Evolutionary conservation across 176 grass and related monocot genomes (phyloP), one percentile per base, ranked within the genome.

Genomic region (Carex cristatella): DNA sequence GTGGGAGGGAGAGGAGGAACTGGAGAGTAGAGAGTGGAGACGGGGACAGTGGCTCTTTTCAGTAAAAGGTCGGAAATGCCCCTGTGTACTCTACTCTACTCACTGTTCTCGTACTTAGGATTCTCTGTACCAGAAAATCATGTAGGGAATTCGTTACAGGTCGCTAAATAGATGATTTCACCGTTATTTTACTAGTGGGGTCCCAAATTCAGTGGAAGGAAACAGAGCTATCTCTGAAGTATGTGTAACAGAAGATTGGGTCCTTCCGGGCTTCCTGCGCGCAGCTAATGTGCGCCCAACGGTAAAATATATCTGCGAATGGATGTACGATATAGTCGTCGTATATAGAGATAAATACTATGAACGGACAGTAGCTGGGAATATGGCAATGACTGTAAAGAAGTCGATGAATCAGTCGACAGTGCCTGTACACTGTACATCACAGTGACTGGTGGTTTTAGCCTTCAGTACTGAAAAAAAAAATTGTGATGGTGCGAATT

Each of bases 1-100:
- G 87, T 87, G 85, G 69, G 56, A 84, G 73, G 61, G 67, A 76
- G 80, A 7, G 48, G 48, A 0, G 79, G 79, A 5, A 4, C 1
- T 0, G 31, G 19, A 54, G 46, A 75, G 44, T 28, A 14, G 35
- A 53, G 27, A 81, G 77, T 55, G 33, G 48, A 56, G 18, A 85
- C 64, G 71, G 48, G 9, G 88, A 88, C 35, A 9, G 16, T 82
- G 79, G 3, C 1, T n/a, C 10, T 35, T 54, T 16, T 63, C 9
- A 7, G 5, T 18, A 0, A 38, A 83, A 83, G 7, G 81, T 83
- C 81, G 18, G 15, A 32, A 83, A 69, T 83, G 16, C 19, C 81
- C 81, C 44, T 54, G 28, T 10, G 8, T 67, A 55, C n/a, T 85
- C 51, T 40, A 57, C 67, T 57, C 83, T 77, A 80, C 23, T 30